phyloP scores from a whole-genome alignment of 2,329 filamentous ascomycete species.

The Myriosclerotinia curreyana region DNA sequence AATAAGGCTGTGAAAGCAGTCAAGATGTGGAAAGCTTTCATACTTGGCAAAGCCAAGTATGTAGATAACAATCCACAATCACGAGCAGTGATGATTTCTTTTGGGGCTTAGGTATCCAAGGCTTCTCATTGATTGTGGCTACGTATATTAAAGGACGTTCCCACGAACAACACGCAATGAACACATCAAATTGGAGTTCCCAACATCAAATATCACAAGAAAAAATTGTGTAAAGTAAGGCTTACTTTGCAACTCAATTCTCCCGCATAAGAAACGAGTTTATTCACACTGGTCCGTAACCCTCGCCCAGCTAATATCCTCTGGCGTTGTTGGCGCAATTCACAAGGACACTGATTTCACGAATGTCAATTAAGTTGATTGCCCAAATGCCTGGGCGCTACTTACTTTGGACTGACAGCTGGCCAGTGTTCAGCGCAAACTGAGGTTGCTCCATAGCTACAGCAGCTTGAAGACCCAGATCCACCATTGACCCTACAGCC shows the following conservation, averaged over 20 bases:
- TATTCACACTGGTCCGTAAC: too few relatives aligned
- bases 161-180: background rate
- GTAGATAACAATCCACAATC: background rate
- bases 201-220: background rate
- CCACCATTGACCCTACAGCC: slow-evolving; percentile 18
- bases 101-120: background rate
- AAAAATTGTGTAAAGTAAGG: background rate
- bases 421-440: slow-evolving; percentile 18
- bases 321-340: slow-evolving; percentile 17
- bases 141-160: background rate
- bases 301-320: slow-evolving; percentile 5
- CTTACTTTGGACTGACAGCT: slow-evolving; percentile 15
- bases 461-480: slow-evolving; percentile 17
- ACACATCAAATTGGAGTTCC: background rate
- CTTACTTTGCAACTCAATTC: background rate
- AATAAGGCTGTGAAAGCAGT: too few relatives aligned
- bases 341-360: slow-evolving; percentile 11
- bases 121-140: background rate
- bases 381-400: background rate
- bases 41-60: too few relatives aligned
- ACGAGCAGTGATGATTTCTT: background rate
- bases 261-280: too few relatives aligned
- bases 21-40: too few relatives aligned
- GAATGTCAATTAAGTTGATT: background rate
- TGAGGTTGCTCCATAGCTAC: slow-evolving; percentile 13